Base-by-base conservation (phyloP, 805 yeast genomes). In the Wickerhamomyces chaumierensis region DNA sequence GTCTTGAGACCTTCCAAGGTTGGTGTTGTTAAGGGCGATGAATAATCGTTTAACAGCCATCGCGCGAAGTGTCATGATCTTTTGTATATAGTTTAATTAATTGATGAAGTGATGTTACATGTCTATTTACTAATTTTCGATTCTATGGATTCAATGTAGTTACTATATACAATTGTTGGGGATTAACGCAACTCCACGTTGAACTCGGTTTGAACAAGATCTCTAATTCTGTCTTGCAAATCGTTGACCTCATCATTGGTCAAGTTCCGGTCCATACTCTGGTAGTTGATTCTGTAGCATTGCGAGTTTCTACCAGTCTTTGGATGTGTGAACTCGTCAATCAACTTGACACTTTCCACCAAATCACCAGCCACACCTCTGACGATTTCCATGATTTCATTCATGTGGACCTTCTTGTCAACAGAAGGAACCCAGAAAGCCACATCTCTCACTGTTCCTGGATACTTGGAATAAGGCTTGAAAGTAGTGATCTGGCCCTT, bases 331-430 rank as follows among this genome's bases (percentile, higher is more conserved):
- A 90, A 92, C 53, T 81, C 81, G 56, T 92, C 98, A 25, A 85
- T 66, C 35, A 82, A 60, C 35, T 68, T 65, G 2, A 92, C 97
- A 49, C 78, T 83, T 58, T 90, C 97, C 0, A 88, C 94, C 42
- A 87, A 63, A 59, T 86, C 94, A 3, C 92, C 94, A 8, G 92
- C 95, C 33, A 70, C 69, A 40, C 72, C 71, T 55, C 98, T 76
- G 17, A 92, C 92, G 37, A 83, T 68, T 58, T 92, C 98, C 95
- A 86, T 90, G 21, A 92, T 68, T 56, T 92, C 98, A 56, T 92
- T 92, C 45, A 78, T 82, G 52, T 90, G 96, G 5, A 57, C 61
- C 4, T 51, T 48, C 14, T 53, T 51, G 3, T 55, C 42, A 6
- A 53, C 50, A 2, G 60, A 53, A 5, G 86, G 80, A 20, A 84